Base-by-base conservation (phyloP, 139 green algal species). In the Closterium sp. region DNA sequence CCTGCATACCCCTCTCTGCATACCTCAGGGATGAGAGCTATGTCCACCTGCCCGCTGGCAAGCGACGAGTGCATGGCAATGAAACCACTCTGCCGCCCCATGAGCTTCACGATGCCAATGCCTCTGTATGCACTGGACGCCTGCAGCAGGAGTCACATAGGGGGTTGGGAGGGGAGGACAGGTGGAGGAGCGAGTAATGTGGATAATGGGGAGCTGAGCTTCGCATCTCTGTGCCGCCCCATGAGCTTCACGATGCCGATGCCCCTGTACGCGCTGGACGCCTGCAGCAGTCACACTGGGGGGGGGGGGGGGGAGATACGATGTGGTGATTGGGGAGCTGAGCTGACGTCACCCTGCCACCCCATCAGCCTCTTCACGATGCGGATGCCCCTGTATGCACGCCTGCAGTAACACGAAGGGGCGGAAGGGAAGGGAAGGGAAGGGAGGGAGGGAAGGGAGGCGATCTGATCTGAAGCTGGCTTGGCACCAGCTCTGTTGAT, bases 41-140 rank as follows among this genome's bases (percentile, higher is more conserved):
- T 95, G 92, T 99, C 97, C 22, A 96, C 95, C 31, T 95, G 62
- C 9, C 95, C 96, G 70, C 95, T 97, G 13, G 97, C 97, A 96
- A 99, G 97, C 86, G 96, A 98, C 9, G 97, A 96, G 94, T 99
- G 97, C 97, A 99, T 97, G 31, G 98, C 96, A 88, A 99, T 99
- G 96, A 99, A 99, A 88, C 98, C 98, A 10, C 95, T 79, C 62
- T 79, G 62, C 62, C 62, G 62, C 17, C 62, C 62, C 62, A 79
- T 79, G 13, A 79, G 62, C 62, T 79, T 79, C 19, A 79, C 62
- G 2, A 79, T 79, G 62, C 62, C 62, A 13, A 79, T 79, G 2
- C 62, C 62, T 13, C 62, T 79, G 62, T 79, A 79, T 4, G 62
- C 62, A 6, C 62, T 79, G 62, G 62, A 79, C 17, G 62, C 62